Conservation (phyloP, 495 filamentous ascomycete species). For the Aspergillus panamensis region DNA sequence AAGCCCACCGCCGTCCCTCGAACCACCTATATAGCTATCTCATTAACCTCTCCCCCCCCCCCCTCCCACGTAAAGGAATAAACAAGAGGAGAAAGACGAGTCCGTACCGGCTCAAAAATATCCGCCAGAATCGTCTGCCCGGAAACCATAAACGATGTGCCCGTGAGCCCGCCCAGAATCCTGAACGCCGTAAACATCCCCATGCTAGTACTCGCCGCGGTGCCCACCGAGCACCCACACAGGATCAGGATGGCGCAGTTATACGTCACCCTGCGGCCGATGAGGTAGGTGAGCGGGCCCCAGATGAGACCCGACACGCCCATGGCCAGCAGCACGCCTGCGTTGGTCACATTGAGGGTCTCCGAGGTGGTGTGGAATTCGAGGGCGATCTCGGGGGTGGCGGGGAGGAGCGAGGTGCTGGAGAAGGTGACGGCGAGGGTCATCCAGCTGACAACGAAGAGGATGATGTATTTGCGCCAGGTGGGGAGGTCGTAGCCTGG, state of each 20-base stretch:
- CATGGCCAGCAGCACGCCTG: constrained; percentile 55
- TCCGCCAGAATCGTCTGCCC: constrained; percentile 47
- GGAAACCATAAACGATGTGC: constrained; percentile 46
- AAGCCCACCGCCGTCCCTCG: constrained; percentile 54
- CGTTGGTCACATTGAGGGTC: constrained; percentile 44
- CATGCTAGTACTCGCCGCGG: constrained; percentile 34
- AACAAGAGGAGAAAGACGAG: constrained; percentile 7
- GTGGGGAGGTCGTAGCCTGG: constrained; percentile 29
- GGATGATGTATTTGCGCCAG: constrained; percentile 44
- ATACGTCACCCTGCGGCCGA: constrained; percentile 36
- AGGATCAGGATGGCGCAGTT: constrained; percentile 39
- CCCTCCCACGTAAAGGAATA: neutral
- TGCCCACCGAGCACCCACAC: constrained; percentile 33
- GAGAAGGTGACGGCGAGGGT: constrained; percentile 44
- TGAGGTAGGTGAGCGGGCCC: constrained; percentile 43
- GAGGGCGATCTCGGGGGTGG: constrained; percentile 39
- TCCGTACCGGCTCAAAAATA: constrained; percentile 48
- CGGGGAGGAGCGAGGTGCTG: constrained; percentile 41
- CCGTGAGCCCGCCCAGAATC: constrained; percentile 40
- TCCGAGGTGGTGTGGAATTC: constrained; percentile 39
- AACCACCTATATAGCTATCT: constrained; percentile 36
- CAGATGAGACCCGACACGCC: constrained; percentile 53
- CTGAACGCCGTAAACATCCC: constrained; percentile 41
- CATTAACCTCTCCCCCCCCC: constrained; percentile 1
- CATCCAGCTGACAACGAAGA: constrained; percentile 44